Percentiles rank a stretch among this genome's conserved stretches.
These are phyloP conservation scores for Candida bentonensis DNA, from an alignment of 805 yeast genomes.

Conservation along the genomic window DNA sequence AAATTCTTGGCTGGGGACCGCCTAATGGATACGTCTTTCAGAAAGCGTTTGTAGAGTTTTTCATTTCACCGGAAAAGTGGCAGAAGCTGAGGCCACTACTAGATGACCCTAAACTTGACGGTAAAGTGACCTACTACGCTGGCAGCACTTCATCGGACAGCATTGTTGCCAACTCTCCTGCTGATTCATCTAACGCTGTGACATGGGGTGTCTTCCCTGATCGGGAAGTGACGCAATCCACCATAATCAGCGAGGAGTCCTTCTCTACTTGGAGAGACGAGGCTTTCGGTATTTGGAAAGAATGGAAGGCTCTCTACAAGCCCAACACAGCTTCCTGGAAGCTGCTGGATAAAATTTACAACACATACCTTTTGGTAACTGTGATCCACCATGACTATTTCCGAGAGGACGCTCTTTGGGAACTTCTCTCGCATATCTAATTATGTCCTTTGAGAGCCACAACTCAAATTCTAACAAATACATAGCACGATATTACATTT, in stretches of 20 bases:
- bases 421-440: slow-evolving; percentile 10
- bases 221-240: slow-evolving; percentile 80
- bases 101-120: slow-evolving; percentile 19
- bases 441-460: not conserved
- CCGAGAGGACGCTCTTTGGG: slow-evolving; percentile 68
- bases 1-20: slow-evolving; percentile 97
- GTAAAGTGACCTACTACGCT: slow-evolving; percentile 57
- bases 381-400: slow-evolving; percentile 75
- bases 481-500: too few species aligned
- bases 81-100: slow-evolving; percentile 40
- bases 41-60: slow-evolving; percentile 85
- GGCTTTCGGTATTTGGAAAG: slow-evolving; percentile 79
- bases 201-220: slow-evolving; percentile 98
- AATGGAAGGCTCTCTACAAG: slow-evolving; percentile 79
- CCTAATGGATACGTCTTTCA: slow-evolving; percentile 77
- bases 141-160: slow-evolving; percentile 37
- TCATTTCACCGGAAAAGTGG: slow-evolving; percentile 67
- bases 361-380: slow-evolving; percentile 63
- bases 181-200: slow-evolving; percentile 56
- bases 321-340: slow-evolving; percentile 36
- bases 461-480: not conserved
- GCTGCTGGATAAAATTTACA: slow-evolving; percentile 46
- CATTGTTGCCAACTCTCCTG: slow-evolving; percentile 44
- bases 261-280: slow-evolving; percentile 95
- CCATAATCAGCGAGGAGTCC: slow-evolving; percentile 83